Evolutionary conservation across 2,329 filamentous ascomycete genomes (phyloP).

Genomic region (Aureobasidium lini): DNA sequence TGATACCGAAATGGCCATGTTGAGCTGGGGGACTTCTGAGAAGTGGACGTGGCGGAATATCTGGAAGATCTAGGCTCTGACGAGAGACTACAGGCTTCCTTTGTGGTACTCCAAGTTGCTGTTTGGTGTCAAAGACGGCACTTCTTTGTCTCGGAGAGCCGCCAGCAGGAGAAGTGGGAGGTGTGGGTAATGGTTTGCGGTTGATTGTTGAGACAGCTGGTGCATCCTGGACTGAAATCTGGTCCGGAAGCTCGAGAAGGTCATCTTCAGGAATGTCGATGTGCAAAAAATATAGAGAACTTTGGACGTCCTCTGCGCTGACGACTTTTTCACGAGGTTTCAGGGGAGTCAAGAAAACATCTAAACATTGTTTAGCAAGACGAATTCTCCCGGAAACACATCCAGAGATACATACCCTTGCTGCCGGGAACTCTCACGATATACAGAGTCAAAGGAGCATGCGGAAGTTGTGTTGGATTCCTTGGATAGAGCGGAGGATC

Average conservation of each 20-base stretch:
- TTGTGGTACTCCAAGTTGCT: constrained; percentile 6
- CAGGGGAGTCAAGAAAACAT: constrained; percentile 84
- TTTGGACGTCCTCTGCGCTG: constrained; percentile 76
- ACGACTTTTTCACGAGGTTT: constrained; percentile 87
- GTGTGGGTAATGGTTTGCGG: constrained; percentile 17
- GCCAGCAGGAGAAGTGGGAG: constrained; percentile 13
- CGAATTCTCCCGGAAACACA: neutral
- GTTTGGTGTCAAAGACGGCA: neutral
- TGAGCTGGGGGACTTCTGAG: neutral
- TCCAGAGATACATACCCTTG: constrained; percentile 50
- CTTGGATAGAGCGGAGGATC: constrained; percentile 82
- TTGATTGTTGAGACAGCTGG: neutral
- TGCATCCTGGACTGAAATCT: neutral
- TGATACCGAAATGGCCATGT: neutral
- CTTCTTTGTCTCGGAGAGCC: neutral
- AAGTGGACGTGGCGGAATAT: constrained; percentile 8
- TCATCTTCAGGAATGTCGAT: constrained; percentile 42
- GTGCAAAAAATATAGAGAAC: constrained; percentile 87
- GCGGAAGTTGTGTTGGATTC: constrained; percentile 61
- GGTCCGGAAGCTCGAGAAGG: neutral
- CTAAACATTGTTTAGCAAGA: constrained; percentile 38
- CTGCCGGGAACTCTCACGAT: constrained; percentile 90
- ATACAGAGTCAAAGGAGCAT: constrained; percentile 74
- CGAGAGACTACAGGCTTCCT: constrained; percentile 5
- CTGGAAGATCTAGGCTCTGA: constrained; percentile 8